Percentiles rank a stretch among this genome's conserved stretches.
phyloP scores from a whole-genome alignment of 2,329 filamentous ascomycete genomes.

The Cercospora sesami region DNA sequence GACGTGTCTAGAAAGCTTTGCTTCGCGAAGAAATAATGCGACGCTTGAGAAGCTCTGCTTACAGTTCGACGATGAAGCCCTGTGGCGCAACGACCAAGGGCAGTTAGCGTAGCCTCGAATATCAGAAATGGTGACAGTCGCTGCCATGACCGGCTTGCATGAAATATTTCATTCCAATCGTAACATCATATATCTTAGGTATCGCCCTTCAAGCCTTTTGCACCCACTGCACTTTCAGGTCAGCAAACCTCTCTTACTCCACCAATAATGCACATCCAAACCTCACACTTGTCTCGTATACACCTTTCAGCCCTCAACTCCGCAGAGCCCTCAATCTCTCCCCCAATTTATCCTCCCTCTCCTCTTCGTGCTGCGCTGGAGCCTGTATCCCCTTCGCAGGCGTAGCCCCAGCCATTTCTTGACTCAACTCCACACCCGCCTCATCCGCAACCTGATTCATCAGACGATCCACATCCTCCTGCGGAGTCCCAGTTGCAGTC shows the following conservation, averaged over 20 bases:
- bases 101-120: no score
- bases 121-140: no score
- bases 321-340: constrained; percentile 59
- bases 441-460: constrained; percentile 86
- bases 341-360: constrained; percentile 73
- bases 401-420: constrained; percentile 66
- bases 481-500: constrained; percentile 70
- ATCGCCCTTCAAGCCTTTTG: neutral
- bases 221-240: no score
- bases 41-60: no score
- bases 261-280: no score
- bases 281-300: no score
- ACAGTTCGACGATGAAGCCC: no score
- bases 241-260: no score
- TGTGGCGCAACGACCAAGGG: no score
- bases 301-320: constrained; percentile 33
- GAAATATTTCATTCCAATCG: constrained; percentile 1
- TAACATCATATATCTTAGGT: constrained; percentile 10
- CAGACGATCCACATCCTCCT: constrained; percentile 83
- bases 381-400: constrained; percentile 58
- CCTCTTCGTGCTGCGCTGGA: constrained; percentile 59
- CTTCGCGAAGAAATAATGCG: no score
- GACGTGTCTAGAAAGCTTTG: no score
- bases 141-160: neutral
- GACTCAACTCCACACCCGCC: constrained; percentile 76